Evolutionary conservation across 805 yeast species (phyloP), one percentile per base, ranked within the genome.

Genomic region (Saccharomycopsis microspora): DNA sequence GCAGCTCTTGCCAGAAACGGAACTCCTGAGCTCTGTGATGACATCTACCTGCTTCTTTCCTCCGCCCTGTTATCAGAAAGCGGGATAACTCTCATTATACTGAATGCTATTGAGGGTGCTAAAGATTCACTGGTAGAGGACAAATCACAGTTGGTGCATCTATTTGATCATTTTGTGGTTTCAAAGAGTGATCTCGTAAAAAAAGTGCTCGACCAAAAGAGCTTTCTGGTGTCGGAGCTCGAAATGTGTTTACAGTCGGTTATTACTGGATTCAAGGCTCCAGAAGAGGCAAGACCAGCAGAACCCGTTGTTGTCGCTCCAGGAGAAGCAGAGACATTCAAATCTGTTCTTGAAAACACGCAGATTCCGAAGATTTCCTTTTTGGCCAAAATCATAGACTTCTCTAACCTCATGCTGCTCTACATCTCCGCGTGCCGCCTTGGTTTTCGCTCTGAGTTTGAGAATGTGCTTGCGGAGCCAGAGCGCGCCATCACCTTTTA

Each of bases 401-500:
- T 77, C 54, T 58, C 59, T 30, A 58, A 58, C 34, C 59, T 78
- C 32, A 59, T 70, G 10, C 61, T 70, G 3, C 52, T 69, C 10
- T 76, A 71, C 56, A 61, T 75, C 37, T 66, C 62, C 48, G 68
- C 80, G 9, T 65, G 78, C 39, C 61, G 62, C 8, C 46, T 48
- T 39, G 52, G 56, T 43, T 41, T 53, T 1, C 32, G 47, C 2
- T 10, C 8, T n/a, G 36, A 34, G 36, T n/a, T 34, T n/a, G 36
- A 34, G 3, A 55, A 61, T 0, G 57, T 62, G 7, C 74, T 76
- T 50, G 56, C 64, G 1, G 60, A 72, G 3, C 48, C 57, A 2
- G 77, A 71, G 2, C 66, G 32, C 28, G 33, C 69, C 33, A 54
- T 78, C n/a, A 74, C 88, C 0, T 84, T 82, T 58, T 60, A 80